A percentile compares a stretch with the other conserved stretches of the same genome.
Conservation (phyloP, 768 basidiomycete species). For the Boletus rex-veris region DNA sequence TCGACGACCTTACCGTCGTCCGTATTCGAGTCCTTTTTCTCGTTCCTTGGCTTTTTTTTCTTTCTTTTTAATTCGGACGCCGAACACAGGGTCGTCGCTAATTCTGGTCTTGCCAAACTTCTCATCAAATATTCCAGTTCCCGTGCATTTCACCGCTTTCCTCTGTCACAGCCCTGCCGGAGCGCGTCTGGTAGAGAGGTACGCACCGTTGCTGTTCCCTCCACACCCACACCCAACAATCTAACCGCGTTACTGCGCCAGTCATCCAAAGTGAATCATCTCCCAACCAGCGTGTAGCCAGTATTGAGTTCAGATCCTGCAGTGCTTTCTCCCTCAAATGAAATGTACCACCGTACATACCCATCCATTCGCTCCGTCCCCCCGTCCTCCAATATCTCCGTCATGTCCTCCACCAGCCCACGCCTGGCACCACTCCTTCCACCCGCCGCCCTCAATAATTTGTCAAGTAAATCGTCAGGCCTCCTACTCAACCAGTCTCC, state of each 20-base stretch:
- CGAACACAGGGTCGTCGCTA: not conserved
- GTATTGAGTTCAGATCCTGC: conserved; percentile 14
- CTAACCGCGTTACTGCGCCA: not conserved
- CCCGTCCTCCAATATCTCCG: conserved; percentile 31
- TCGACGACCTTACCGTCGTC: not conserved
- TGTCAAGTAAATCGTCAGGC: conserved; percentile 39
- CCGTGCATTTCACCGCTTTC: conserved; percentile 4
- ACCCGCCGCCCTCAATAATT: conserved; percentile 40
- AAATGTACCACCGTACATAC: conserved; percentile 62
- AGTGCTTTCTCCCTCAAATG: conserved; percentile 38
- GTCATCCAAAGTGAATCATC: conserved; percentile 22
- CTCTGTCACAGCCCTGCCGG: conserved; percentile 1
- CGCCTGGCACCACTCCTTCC: conserved; percentile 52
- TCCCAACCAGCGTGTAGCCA: not conserved
- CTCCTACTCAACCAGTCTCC: conserved; percentile 35
- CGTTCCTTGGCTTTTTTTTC: not conserved
- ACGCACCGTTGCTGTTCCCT: not conserved
- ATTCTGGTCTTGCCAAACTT: not conserved
- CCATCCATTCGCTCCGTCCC: conserved; percentile 57
- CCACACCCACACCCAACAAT: too few species aligned
- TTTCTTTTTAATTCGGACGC: conserved; percentile 2
- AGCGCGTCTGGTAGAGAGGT: conserved; percentile 13
- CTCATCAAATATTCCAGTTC: not conserved
- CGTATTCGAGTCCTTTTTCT: not conserved
- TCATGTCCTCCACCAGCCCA: conserved; percentile 30